Evolutionary conservation across 371 early-diverging fungal genomes (phyloP), one percentile per base, ranked within the genome.

Genomic region (Apophysomyces trapeziformis): DNA sequence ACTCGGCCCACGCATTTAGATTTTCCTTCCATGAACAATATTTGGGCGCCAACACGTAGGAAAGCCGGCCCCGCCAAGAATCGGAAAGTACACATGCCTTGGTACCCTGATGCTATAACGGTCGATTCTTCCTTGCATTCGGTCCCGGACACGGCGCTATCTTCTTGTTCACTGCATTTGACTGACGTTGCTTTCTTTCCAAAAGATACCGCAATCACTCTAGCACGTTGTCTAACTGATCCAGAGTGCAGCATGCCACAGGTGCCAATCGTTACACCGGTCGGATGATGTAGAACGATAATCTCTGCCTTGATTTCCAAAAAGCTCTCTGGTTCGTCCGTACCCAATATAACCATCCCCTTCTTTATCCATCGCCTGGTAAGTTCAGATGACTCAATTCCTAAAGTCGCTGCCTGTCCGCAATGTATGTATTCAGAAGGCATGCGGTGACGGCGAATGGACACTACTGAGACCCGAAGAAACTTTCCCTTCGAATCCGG

Each of bases 231-330:
- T 16, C 95, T 85, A 7, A 96, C 92, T 2, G 92, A 89, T 0
- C 96, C 95, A 44, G 92, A 92, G 71, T 95, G 95, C 50, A 96
- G 71, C 93, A 96, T 96, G 26, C 96, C 96, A 76, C 93, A 94
- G 63, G 94, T 93, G 43, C 91, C 92, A 75, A 13, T 64, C 38
- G 60, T 70, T 46, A 78, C 71, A 60, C 72, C 82, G 1, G 91
- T 91, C 44, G 87, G 84, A 75, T 94, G 94, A 70, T 89, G 92
- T 36, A 97, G 75, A 0, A 97, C 92, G 62, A 93, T 82, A 5
- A 96, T 79, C 58, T 95, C 94, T 1, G 95, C 96, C 68, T 95
- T 94, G 77, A 96, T 96, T 64, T 86, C 89, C 68, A 77, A 77
- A 44, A 86, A 87, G 21, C 93, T 90, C 4, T 68, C 70, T 6